These are phyloP conservation scores for Metrosideros polymorpha DNA, from an alignment of 441 rosid genomes.

Conservation along the genomic window DNA sequence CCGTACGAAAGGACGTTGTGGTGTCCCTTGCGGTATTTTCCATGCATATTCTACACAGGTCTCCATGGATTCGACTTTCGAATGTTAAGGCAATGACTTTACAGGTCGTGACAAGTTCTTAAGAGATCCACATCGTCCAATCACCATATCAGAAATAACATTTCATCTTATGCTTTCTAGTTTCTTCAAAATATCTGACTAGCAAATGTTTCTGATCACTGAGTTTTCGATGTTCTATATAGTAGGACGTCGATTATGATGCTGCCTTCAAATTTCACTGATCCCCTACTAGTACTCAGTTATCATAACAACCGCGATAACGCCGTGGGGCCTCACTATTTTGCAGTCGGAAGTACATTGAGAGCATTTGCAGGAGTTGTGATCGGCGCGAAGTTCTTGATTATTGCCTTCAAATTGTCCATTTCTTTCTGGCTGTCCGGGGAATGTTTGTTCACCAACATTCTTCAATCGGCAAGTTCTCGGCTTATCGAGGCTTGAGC, in stretches of 20 bases:
- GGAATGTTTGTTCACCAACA: not conserved
- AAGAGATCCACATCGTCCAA: too few relatives aligned
- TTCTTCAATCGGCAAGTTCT: constrained; percentile 13
- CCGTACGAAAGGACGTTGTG: not conserved
- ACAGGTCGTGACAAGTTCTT: not conserved
- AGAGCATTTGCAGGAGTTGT: constrained; percentile 21
- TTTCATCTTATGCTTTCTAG: not conserved
- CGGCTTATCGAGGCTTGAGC: not conserved
- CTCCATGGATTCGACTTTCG: too few relatives aligned
- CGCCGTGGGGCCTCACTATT: not conserved
- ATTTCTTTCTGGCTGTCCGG: constrained; percentile 9
- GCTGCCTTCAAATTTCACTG: not conserved
- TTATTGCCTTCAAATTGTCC: constrained; percentile 1
- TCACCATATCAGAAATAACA: not conserved
- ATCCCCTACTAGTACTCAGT: too few relatives aligned
- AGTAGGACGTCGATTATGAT: not conserved
- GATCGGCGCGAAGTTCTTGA: constrained; percentile 18
- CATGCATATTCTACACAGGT: not conserved
- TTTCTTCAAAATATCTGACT: not conserved
- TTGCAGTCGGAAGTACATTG: constrained; percentile 17
- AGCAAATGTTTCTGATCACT: not conserved
- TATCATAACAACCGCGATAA: too few relatives aligned
- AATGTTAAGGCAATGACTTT: too few relatives aligned
- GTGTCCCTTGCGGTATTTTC: not conserved
- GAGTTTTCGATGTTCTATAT: not conserved